These are phyloP conservation scores for Apiotrichum brassicae DNA, from an alignment of 1,284 basidiomycete genomes.

Conservation along the genomic window DNA sequence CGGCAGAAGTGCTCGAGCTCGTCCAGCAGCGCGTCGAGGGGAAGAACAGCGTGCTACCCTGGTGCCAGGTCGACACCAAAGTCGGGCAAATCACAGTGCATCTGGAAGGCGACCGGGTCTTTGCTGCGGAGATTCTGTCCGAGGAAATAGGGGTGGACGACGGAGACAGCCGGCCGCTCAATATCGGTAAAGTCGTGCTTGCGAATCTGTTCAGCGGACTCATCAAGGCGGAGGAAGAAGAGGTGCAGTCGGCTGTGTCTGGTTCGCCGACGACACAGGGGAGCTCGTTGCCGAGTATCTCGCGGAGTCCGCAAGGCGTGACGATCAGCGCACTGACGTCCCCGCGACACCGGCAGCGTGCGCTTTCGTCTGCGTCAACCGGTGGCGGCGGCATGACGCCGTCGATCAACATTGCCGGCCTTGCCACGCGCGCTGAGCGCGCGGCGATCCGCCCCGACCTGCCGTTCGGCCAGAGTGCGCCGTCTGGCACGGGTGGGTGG, in stretches of 20 bases:
- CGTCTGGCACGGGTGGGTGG: background rate
- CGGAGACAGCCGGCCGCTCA: slow-evolving; percentile 60
- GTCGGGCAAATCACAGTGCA: slow-evolving; percentile 83
- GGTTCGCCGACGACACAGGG: slow-evolving; percentile 15
- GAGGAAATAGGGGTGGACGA: slow-evolving; percentile 76
- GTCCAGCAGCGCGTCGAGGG: slow-evolving; percentile 87
- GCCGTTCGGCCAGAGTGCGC: slow-evolving; percentile 28
- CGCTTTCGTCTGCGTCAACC: slow-evolving; percentile 4
- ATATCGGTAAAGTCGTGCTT: slow-evolving; percentile 46
- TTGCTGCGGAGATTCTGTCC: slow-evolving; percentile 90
- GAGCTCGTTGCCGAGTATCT: slow-evolving; percentile 26
- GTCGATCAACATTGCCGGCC: slow-evolving; percentile 53
- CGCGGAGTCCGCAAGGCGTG: slow-evolving; percentile 31
- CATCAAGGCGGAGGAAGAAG: slow-evolving; percentile 44
- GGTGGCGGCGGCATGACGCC: slow-evolving; percentile 17
- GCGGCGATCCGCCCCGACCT: slow-evolving; percentile 46
- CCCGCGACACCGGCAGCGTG: slow-evolving; percentile 20
- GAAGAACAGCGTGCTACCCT: slow-evolving; percentile 73
- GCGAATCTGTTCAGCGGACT: slow-evolving; percentile 43
- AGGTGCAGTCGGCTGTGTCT: slow-evolving; percentile 18
- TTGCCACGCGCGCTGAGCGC: slow-evolving; percentile 60
- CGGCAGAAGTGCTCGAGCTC: slow-evolving; percentile 69
- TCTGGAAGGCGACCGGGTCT: slow-evolving; percentile 70
- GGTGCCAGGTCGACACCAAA: slow-evolving; percentile 86
- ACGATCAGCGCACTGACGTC: slow-evolving; percentile 30